Base-by-base conservation (phyloP, 371 early-diverging fungal genomes). In the Haplosporangium sp. region DNA sequence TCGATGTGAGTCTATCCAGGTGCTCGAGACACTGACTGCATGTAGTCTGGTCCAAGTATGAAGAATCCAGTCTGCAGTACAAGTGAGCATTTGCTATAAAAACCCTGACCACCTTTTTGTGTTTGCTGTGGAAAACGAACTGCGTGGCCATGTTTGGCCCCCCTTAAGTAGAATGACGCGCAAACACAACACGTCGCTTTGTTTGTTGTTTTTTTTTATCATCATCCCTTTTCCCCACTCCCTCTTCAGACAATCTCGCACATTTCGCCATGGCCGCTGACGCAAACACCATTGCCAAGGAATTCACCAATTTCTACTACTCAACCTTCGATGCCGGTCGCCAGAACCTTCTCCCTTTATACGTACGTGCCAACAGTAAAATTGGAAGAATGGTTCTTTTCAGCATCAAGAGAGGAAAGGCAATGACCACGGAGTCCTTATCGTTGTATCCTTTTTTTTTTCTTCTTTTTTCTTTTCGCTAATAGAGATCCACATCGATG, bases 221-320 rank as follows among this genome's bases (percentile, higher is more conserved):
- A n/a, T 43, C 40, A 50, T 50, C 55, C 20, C 21, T 59, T 43
- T 50, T 40, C n/a, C 14, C 41, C 23, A 54, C 48, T 8, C 14
- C n/a, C 45, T 47, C 29, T 4, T 21, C 38, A 37, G n/a, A 10
- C 6, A 36, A 62, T 20, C n/a, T n/a, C n/a, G n/a, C n/a, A n/a
- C n/a, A n/a, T n/a, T n/a, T 20, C 55, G 69, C 58, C 61, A 76
- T 76, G 77, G 69, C 69, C 23, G 64, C 64, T 13, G n/a, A 46
- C 64, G n/a, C n/a, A n/a, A n/a, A 50, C n/a, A 45, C 46, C 0
- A 64, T 96, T 80, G 95, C 93, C 46, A 82, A 83, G 57, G 81
- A 87, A 72, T 97, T 98, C 82, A 86, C 86, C 66, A 73, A 89
- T 2, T 98, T 70, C 82, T 98, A 97, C 88, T 98, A 98, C 83